Evolutionary conservation across 371 early-diverging fungal species (phyloP).

Genomic region (Choanephora cucurbitarum): DNA sequence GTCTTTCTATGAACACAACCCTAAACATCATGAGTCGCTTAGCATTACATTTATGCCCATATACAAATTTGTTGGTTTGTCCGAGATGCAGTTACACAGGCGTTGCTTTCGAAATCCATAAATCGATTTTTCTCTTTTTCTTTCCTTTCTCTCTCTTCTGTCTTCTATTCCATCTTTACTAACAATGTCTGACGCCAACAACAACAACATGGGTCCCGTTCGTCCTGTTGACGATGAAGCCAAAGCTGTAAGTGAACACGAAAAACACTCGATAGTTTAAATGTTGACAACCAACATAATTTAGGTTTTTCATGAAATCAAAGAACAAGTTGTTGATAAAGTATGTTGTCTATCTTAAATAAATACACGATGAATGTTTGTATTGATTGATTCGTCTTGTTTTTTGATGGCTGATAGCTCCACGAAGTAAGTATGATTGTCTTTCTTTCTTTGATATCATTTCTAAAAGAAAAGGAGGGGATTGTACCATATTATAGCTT

Average conservation of each 20-base stretch:
- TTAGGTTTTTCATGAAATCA: conserved; percentile 44
- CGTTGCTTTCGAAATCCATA: background rate
- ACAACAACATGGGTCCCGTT: conserved; percentile 53
- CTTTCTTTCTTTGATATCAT: background rate
- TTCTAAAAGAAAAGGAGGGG: too few relatives aligned
- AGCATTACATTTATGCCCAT: too few relatives aligned
- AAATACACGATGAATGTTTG: background rate
- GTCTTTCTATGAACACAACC: too few relatives aligned
- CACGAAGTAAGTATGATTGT: conserved; percentile 24
- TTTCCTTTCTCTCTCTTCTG: too few relatives aligned
- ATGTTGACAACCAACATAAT: background rate
- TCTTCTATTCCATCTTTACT: too few relatives aligned
- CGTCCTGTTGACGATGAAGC: conserved; percentile 46
- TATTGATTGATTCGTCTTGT: background rate
- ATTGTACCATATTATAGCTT: conserved; percentile 18
- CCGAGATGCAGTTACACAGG: too few relatives aligned
- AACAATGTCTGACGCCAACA: conserved; percentile 50
- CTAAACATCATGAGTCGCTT: too few relatives aligned
- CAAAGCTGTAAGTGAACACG: conserved; percentile 31
- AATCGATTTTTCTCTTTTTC: background rate
- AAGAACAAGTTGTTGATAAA: conserved; percentile 39
- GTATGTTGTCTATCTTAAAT: conserved; percentile 16
- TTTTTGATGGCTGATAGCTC: conserved; percentile 20
- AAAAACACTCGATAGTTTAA: too few relatives aligned
- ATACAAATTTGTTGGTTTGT: too few relatives aligned